Conservation (phyloP, 2,329 filamentous ascomycete genomes). For the Aspergillus fijiensis region DNA sequence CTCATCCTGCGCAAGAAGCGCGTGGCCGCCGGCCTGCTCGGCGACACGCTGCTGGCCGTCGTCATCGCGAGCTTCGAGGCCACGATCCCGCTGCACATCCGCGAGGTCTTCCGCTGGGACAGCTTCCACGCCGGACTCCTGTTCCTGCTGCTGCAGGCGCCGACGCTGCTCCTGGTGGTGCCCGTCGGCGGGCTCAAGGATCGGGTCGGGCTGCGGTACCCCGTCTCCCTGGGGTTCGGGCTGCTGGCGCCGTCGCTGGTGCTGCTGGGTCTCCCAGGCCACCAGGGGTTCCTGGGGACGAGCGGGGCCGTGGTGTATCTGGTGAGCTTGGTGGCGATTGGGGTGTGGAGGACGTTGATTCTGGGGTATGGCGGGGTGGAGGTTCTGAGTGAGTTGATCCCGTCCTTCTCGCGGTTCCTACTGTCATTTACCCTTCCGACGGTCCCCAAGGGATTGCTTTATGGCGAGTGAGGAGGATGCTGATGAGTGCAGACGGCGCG, state of each 20-base stretch:
- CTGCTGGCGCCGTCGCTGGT: constrained; percentile 14
- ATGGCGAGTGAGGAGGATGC: neutral
- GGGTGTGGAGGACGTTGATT: constrained; percentile 2
- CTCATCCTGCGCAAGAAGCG: neutral
- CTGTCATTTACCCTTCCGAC: too few relatives aligned
- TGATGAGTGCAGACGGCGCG: constrained; percentile 12
- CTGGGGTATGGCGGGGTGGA: constrained; percentile 6
- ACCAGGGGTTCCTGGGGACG: neutral
- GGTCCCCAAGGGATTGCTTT: too few relatives aligned
- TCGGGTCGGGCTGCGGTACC: constrained; percentile 8
- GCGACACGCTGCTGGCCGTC: neutral
- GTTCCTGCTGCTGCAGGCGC: constrained; percentile 58
- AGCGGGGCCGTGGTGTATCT: neutral
- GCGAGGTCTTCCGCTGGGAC: constrained; percentile 53
- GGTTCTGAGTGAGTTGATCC: neutral
- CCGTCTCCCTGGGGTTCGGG: constrained; percentile 14
- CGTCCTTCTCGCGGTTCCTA: too few relatives aligned
- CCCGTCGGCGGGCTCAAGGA: constrained; percentile 50
- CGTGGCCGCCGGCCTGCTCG: neutral
- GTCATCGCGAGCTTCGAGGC: constrained; percentile 55
- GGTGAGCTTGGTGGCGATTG: neutral
- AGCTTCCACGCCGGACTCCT: constrained; percentile 55
- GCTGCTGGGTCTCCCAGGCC: constrained; percentile 27
- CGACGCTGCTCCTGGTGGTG: constrained; percentile 57
- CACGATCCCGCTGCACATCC: constrained; percentile 54